phyloP scores from a whole-genome alignment of 2,329 filamentous ascomycete genomes.

The Fusarium chlamydosporum region DNA sequence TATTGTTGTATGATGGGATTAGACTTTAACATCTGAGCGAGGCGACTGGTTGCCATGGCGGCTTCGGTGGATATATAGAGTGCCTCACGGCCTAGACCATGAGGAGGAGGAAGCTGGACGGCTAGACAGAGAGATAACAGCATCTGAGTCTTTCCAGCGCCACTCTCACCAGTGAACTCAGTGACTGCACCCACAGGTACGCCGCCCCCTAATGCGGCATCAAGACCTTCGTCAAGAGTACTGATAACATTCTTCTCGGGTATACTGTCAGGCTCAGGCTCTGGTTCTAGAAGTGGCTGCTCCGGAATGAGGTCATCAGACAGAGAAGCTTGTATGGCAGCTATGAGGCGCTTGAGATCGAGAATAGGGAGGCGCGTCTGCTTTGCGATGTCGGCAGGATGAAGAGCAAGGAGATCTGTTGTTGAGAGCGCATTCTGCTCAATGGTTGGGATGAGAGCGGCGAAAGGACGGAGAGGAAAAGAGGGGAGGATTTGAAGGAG shows the following conservation, averaged over 20 bases:
- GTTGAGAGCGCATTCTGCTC: conserved; percentile 84
- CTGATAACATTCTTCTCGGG: conserved; percentile 69
- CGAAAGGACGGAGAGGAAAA: conserved; percentile 79
- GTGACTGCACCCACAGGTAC: conserved; percentile 85
- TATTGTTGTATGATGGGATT: conserved; percentile 71
- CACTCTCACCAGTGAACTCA: conserved; percentile 93
- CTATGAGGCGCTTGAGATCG: conserved; percentile 81
- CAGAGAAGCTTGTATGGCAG: conserved; percentile 75
- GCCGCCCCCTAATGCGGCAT: conserved; percentile 80
- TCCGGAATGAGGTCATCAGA: conserved; percentile 69
- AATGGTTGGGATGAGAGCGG: conserved; percentile 81
- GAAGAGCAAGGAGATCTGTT: conserved; percentile 87
- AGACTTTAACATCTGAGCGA: conserved; percentile 80
- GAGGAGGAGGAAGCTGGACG: conserved; percentile 82
- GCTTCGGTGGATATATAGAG: conserved; percentile 97
- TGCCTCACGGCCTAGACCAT: conserved; percentile 78
- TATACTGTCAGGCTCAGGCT: conserved; percentile 9
- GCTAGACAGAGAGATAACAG: conserved; percentile 87
- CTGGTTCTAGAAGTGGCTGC: conserved; percentile 43
- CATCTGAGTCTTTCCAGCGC: conserved; percentile 94
- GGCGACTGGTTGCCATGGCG: conserved; percentile 82
- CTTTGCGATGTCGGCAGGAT: conserved; percentile 85
- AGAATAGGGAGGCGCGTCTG: conserved; percentile 84
- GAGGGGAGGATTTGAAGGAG: conserved; percentile 84
- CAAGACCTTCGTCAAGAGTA: conserved; percentile 82